Evolutionary conservation across 441 rosid genomes (phyloP), one percentile per base, ranked within the genome.

Genomic region (Croton setiger): DNA sequence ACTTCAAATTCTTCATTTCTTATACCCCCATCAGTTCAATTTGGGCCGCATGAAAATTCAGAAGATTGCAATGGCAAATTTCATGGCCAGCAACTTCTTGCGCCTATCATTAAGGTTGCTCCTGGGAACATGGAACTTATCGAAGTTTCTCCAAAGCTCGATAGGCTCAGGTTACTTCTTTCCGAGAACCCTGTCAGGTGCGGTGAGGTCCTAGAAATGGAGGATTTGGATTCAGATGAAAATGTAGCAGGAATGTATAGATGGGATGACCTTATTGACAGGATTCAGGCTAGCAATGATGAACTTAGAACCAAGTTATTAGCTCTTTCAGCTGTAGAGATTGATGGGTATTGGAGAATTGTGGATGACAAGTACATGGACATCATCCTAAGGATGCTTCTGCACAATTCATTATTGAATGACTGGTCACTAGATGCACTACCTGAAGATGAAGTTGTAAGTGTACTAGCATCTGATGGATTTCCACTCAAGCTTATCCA

Each of bases 121-220:
- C 70, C 93, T 48, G 94, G 97, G 58, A 84, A 57, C 73, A 78
- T 92, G 90, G 98, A 95, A 77, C 87, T 95, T 39, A 80, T 79
- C 53, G 94, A 90, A 83, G 85, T 87, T 63, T 87, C 99, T 82
- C 99, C 98, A 15, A 86, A 83, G 73, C 89, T 95, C 44, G 96
- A 87, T 73, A 88, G 77, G 80, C 96, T 95, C 48, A 88, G 79
- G 61, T 55, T 74, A 35, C 88, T 95, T 77, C 89, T 95, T 43
- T 76, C 73, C 5, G 79, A 83, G 72, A 86, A 77, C 48, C 92
- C 83, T 68, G 86, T 78, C 75, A 36, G 74, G 68, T 75, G 82
- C 39, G 75, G 73, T 64, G 93, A 86, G 53, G 83, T 63, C 11
- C 70, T 70, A n/a, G 73, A 63, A 43, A 78, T 76, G 82, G 83